These are phyloP conservation scores for Verticillium dahliae DNA, from an alignment of 2,329 filamentous ascomycete genomes.

Conservation along the genomic window DNA sequence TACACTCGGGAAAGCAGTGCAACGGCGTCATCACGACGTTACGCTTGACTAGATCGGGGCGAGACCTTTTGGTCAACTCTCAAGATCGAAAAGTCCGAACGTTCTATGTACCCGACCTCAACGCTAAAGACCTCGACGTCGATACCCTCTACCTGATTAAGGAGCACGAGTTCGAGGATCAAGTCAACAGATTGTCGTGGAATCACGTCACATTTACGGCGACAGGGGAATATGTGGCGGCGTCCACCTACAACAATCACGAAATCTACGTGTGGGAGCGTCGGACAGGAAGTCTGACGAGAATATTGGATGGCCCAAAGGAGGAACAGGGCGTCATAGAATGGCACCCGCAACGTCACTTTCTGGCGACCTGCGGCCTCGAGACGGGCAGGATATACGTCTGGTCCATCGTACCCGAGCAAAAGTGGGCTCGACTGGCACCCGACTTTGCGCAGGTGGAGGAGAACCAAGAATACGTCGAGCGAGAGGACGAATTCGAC, in stretches of 20 bases:
- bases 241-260: slow-evolving; percentile 96
- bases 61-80: slow-evolving; percentile 84
- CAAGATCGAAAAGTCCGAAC: slow-evolving; percentile 94
- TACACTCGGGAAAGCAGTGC: slow-evolving; percentile 85
- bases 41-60: slow-evolving; percentile 75
- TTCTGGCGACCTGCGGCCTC: slow-evolving; percentile 85
- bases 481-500: slow-evolving; percentile 95
- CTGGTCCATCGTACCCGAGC: slow-evolving; percentile 91
- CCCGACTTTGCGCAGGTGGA: slow-evolving; percentile 97
- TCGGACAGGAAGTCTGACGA: slow-evolving; percentile 85
- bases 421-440: slow-evolving; percentile 94
- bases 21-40: slow-evolving; percentile 83
- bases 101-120: slow-evolving; percentile 76
- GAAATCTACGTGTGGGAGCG: slow-evolving; percentile 99
- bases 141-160: slow-evolving; percentile 84
- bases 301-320: slow-evolving; percentile 93
- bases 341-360: slow-evolving; percentile 85
- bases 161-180: slow-evolving; percentile 97
- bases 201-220: slow-evolving; percentile 95
- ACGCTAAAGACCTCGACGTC: slow-evolving; percentile 62
- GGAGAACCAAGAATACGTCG: slow-evolving; percentile 95
- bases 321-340: slow-evolving; percentile 96
- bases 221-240: slow-evolving; percentile 91
- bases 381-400: slow-evolving; percentile 92
- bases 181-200: slow-evolving; percentile 92